Evolutionary conservation across 2,329 filamentous ascomycete species (phyloP).

Genomic region (Botrytis pseudocinerea): DNA sequence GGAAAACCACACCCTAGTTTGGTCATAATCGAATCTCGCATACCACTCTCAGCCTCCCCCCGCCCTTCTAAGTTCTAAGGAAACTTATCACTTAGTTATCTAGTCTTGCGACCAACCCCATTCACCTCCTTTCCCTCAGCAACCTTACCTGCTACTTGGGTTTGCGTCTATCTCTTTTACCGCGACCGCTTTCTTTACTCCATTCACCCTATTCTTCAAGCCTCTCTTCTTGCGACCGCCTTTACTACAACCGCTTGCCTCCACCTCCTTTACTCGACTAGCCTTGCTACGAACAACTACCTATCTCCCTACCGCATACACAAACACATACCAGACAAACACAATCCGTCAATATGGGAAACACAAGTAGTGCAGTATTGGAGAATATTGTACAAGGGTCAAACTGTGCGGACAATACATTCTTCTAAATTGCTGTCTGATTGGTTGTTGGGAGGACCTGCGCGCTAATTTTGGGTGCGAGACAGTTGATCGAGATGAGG

Average conservation of each 20-base stretch:
- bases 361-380: slow-evolving; percentile 72
- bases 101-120: neutral
- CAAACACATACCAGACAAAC: slow-evolving; percentile 24
- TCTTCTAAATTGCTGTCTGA: slow-evolving; percentile 12
- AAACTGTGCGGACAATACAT: slow-evolving; percentile 68
- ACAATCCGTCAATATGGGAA: slow-evolving; percentile 55
- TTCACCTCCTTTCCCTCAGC: neutral
- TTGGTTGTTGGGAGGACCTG: neutral
- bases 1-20: neutral
- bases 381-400: slow-evolving; percentile 95
- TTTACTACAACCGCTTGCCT: neutral
- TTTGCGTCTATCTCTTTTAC: neutral
- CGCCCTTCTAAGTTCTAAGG: slow-evolving; percentile 7
- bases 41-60: slow-evolving; percentile 4
- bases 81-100: slow-evolving; percentile 14
- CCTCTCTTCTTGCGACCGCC: neutral
- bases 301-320: slow-evolving; percentile 6
- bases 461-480: slow-evolving; percentile 18
- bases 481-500: slow-evolving; percentile 92
- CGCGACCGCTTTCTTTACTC: neutral
- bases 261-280: neutral
- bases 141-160: slow-evolving; percentile 14
- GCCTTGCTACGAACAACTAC: slow-evolving; percentile 15
- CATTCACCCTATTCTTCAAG: neutral
- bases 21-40: neutral